Conservation (phyloP, 2,329 filamentous ascomycete species). For the Laburnicola sp. region DNA sequence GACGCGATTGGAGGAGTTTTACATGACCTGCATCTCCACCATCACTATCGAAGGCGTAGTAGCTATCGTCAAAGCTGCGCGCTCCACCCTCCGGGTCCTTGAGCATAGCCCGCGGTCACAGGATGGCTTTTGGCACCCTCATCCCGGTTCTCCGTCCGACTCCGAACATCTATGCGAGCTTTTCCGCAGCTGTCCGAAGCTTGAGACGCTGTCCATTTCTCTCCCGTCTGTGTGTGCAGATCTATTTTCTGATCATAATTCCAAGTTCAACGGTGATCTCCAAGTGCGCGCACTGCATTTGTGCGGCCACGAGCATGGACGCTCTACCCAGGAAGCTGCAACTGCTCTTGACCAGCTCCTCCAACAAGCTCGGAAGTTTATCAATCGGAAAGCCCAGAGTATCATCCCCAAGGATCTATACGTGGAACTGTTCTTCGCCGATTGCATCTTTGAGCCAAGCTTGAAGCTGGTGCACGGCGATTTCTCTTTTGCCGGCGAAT, state of each 20-base stretch:
- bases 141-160: conserved; percentile 50
- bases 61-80: conserved; percentile 55
- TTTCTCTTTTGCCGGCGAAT: conserved; percentile 51
- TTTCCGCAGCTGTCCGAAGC: conserved; percentile 51
- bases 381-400: conserved; percentile 44
- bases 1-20: conserved; percentile 56
- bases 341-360: conserved; percentile 47
- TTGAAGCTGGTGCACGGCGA: conserved; percentile 53
- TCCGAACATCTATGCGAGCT: conserved; percentile 55
- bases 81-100: conserved; percentile 53
- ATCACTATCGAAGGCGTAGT: conserved; percentile 58
- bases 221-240: conserved; percentile 53
- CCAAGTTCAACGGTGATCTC: conserved; percentile 52
- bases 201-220: conserved; percentile 54
- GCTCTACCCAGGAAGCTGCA: conserved; percentile 41
- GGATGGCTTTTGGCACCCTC: conserved; percentile 57
- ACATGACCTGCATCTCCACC: conserved; percentile 58
- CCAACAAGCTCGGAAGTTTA: conserved; percentile 47
- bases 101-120: conserved; percentile 58
- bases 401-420: conserved; percentile 46
- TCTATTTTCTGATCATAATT: conserved; percentile 51
- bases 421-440: conserved; percentile 56
- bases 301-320: conserved; percentile 47
- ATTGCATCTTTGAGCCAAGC: conserved; percentile 56
- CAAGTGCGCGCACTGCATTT: conserved; percentile 55